Base-by-base conservation (phyloP, 2,329 filamentous ascomycete genomes). In the Cercospora sesami region DNA sequence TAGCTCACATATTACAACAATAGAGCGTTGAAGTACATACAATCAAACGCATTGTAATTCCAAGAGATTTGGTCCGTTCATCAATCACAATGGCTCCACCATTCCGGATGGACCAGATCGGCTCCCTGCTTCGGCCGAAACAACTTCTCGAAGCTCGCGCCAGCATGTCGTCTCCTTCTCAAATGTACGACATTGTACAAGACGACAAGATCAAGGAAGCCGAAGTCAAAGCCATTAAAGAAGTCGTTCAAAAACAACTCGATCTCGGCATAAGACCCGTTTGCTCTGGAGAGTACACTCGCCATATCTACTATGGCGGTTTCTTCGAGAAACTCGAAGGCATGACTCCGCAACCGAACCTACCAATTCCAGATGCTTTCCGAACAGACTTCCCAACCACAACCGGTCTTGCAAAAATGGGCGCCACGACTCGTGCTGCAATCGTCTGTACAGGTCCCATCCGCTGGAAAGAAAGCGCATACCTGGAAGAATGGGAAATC, bases 101-200 rank as follows among this genome's bases (percentile, higher is more conserved):
- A 57, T 91, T 90, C 78, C 85, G 90, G 74, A 88, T 88, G 66
- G 90, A 92, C 79, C 90, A 92, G 71, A 84, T 91, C 68, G 90
- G 90, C 63, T 91, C 89, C 12, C 83, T 92, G 45, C 85, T 91
- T 60, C 87, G 90, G 23, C 89, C 89, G 0, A 78, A 86, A 63
- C 79, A 84, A 51, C 84, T 92, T 9, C 82, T 90, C 21, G 81
- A 86, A 58, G 85, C 85, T 58, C 83, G 89, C 77, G 80, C 83
- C 70, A 63, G 21, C 42, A 45, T 69, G 3, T 65, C 68, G 10
- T 69, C 69, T 23, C 57, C 87, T 58, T 91, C 90, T 78, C 85
- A 90, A 74, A 88, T 89, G 68, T 73, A 73, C 63, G 66, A 69
- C 12, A 60, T 66, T 30, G 36, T 66, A n/a, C 42, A 60, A 9